These are phyloP conservation scores for Noccaea bulbosa DNA, from an alignment of 345 rosid species.

Conservation along the genomic window DNA sequence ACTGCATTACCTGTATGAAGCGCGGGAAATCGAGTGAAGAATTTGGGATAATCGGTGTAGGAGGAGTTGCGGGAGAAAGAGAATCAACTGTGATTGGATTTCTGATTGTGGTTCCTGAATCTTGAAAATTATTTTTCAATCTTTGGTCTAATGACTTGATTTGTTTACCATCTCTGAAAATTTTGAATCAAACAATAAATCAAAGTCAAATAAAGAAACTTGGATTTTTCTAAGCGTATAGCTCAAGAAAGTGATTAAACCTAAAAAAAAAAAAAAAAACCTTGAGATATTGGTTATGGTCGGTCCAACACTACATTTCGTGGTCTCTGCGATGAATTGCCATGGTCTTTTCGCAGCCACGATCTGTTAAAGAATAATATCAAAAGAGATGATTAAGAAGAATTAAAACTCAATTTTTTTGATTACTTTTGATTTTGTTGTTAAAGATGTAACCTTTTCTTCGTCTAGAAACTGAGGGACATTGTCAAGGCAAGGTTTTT, in stretches of 20 bases:
- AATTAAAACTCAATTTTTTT: not conserved
- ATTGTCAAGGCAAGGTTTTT: conserved; percentile 43
- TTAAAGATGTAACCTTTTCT: conserved; percentile 46
- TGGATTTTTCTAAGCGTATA: not conserved
- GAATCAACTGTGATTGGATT: conserved; percentile 47
- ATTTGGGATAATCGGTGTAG: conserved; percentile 23
- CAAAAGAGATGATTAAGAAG: not conserved
- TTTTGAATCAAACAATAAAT: not conserved
- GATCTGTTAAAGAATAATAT: conserved; percentile 43
- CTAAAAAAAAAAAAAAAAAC: conserved; percentile 34
- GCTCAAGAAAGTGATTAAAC: conserved; percentile 18
- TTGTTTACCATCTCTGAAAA: conserved; percentile 45
- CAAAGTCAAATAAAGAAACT: not conserved
- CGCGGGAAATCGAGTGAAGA: conserved; percentile 40
- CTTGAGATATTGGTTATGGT: conserved; percentile 38
- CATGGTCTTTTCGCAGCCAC: conserved; percentile 49
- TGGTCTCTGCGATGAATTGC: conserved; percentile 45
- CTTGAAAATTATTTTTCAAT: conserved; percentile 32
- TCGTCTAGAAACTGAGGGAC: conserved; percentile 44
- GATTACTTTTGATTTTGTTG: not conserved
- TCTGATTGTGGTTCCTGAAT: conserved; percentile 39
- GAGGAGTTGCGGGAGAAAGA: conserved; percentile 33
- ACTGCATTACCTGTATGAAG: conserved; percentile 28
- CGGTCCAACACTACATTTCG: conserved; percentile 37
- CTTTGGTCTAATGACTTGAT: conserved; percentile 38